Base-by-base conservation (phyloP, 495 filamentous ascomycete species). In the Penicillium arizonense region DNA sequence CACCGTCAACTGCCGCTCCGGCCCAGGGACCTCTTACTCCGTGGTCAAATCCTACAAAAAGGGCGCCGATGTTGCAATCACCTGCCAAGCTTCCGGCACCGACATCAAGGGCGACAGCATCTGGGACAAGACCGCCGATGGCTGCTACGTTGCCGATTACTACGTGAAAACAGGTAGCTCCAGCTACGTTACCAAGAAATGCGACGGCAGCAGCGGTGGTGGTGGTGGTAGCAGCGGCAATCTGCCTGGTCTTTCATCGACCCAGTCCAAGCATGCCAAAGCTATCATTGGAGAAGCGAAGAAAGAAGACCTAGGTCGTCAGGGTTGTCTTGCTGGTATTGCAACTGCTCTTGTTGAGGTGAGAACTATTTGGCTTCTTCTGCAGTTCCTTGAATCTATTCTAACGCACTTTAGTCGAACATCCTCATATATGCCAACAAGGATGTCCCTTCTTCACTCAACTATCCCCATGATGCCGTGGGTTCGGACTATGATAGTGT, bases 301-400 rank as follows among this genome's bases (percentile, higher is more conserved):
- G 47, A 21, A 40, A 11, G 57, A 59, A 28, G 48, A 12, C 7
- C 34, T 59, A 3, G 57, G 57, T 9, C 53, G 37, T 16, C 57
- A 52, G 18, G 57, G 57, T 5, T 59, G 57, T 42, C 39, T 55
- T n/a, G 57, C 53, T 34, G 57, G 57, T 41, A 59, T 59, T 45
- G 39, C 57, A 11, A 59, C 55, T 26, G 55, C 44, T 6, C 55
- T 57, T 53, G 55, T 57, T 10, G 55, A 57, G 55, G 55, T 57
- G 34, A 39, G 49, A 7, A 33, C 36, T 50, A 30, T 10, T 4
- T 37, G 6, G 28, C 28, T 35, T 26, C 12, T 16, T 30, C 28
- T 30, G 28, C 5, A 7, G 8, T 30, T 9, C 28, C 5, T 10
- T 30, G 28, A 30, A 30, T 30, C 8, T 8, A 8, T 10, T 9